A percentile compares a stretch with the other conserved stretches of the same genome.
These are phyloP conservation scores for Spatholobus suberectus DNA, from an alignment of 306 rosid genomes.

Conservation along the genomic window DNA sequence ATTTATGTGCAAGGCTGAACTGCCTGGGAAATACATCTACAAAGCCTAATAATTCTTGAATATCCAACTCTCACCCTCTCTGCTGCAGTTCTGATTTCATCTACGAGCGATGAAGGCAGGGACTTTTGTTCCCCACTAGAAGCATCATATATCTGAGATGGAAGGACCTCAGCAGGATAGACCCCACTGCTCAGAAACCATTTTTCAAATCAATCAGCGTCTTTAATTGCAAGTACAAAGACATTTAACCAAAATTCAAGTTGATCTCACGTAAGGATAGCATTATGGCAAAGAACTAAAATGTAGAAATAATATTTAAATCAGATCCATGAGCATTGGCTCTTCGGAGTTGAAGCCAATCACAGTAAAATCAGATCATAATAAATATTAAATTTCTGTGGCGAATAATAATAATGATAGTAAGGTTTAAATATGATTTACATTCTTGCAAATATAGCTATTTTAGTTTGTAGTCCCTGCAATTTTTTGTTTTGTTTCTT, in stretches of 20 bases:
- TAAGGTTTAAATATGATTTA: not conserved
- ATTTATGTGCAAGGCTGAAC: slow-evolving; percentile 45
- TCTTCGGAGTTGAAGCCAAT: not conserved
- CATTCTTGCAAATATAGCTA: no score
- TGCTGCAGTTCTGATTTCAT: slow-evolving; percentile 56
- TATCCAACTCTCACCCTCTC: slow-evolving; percentile 58
- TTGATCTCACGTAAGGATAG: not conserved
- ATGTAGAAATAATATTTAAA: slow-evolving; percentile 20
- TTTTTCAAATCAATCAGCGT: slow-evolving; percentile 36
- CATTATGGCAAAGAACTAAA: not conserved
- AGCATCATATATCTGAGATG: slow-evolving; percentile 53
- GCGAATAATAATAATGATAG: not conserved
- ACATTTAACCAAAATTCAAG: slow-evolving; percentile 14
- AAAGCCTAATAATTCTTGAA: slow-evolving; percentile 71
- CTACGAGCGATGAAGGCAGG: slow-evolving; percentile 48
- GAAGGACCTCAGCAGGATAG: slow-evolving; percentile 80
- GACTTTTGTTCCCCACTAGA: slow-evolving; percentile 35
- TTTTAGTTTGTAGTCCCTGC: no score
- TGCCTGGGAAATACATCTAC: slow-evolving; percentile 60
- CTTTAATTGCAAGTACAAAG: slow-evolving; percentile 14
- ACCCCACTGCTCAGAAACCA: slow-evolving; percentile 71
- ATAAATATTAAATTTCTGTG: not conserved
- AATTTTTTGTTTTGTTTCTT: no score
- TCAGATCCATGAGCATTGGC: not conserved
- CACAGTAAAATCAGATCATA: not conserved